Base-by-base conservation (phyloP, 2,329 filamentous ascomycete genomes). In the Apiospora hydei region DNA sequence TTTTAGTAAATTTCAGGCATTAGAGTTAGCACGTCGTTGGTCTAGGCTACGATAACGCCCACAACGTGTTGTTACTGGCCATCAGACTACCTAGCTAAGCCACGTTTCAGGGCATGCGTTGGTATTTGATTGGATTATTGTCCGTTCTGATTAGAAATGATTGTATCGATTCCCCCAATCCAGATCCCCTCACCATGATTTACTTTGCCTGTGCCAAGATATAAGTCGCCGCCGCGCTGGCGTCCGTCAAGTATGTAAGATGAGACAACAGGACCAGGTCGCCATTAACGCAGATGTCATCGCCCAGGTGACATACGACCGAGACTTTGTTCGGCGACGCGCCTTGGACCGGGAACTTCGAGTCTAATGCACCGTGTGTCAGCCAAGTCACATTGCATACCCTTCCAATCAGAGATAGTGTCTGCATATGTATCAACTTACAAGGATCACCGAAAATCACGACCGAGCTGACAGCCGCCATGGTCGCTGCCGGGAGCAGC, bases 361-460 rank as follows among this genome's bases (percentile, higher is more conserved):
- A 51, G n/a, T 53, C 68, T 69, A n/a, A 2, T 14, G 1, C 3
- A 3, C 0, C n/a, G 7, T 16, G 7, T 8, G 18, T 34, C 6
- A 49, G 49, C 14, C n/a, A 69, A 49, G 49, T 7, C n/a, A 69
- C 7, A 34, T 38, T 5, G 34, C 34, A 30, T 2, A 11, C 53
- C 14, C 21, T n/a, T 38, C 16, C 4, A 5, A 24, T 1, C 18
- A 24, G 11, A 13, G 18, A 38, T 3, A 64, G 3, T 3, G 30
- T 21, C 14, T 38, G 34, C 16, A 10, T 8, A 4, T 2, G 4
- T 49, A n/a, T n/a, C 2, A 41, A 38, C 68, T 51, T 53, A 69
- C 68, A 38, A 2, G 68, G 68, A 24, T 69, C 68, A 1, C 68
- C 68, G 30, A 69, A 69, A 4, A 47, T 68, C 6, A 68, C 43